Evolutionary conservation across 768 basidiomycete species (phyloP), one percentile per base, ranked within the genome.

Genomic region (Serendipita sp.): DNA sequence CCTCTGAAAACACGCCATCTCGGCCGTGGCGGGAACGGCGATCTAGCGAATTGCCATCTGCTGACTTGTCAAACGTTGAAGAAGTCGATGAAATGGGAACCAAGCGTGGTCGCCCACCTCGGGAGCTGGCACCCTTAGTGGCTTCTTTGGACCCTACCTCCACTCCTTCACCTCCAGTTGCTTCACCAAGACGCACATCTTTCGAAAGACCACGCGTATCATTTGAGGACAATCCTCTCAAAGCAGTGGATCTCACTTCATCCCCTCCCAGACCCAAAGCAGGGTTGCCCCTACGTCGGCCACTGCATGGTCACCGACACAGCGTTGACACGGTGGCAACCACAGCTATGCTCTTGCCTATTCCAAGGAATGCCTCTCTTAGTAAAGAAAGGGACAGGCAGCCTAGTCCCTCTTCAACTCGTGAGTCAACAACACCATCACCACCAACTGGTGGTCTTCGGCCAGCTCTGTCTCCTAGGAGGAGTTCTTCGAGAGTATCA

Each of bases 51-150:
- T 60, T 60, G 28, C 37, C 37, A 8, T 60, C 79, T 32, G 73
- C 77, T 35, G 88, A 89, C 72, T 73, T 90, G 64, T 77, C 81
- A 63, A 78, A 86, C 69, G 84, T 89, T 18, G 77, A 81, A 32
- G 88, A 90, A 75, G 88, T 89, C 70, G 68, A 68, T 69, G 82
- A 82, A 60, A 60, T 24, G 11, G 56, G 56, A 60, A 60, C 56
- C 28, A 28, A 30, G 34, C 28, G 56, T n/a, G 56, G 56, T 32
- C 56, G 56, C 11, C 56, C 18, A 34, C 13, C 2, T 38, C 16
- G 24, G 16, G 56, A 60, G 10, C 11, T 60, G 8, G 48, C 48
- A 35, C 18, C 56, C 41, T 41, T 41, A 41, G 13, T 41, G 41
- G 13, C 41, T 60, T 10, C 28, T 35, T 60, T 32, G 56, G 37